Evolutionary conservation across 176 grass and related monocot genomes (phyloP), one percentile per base, ranked within the genome.

Genomic region (Hordeum vulgare): DNA sequence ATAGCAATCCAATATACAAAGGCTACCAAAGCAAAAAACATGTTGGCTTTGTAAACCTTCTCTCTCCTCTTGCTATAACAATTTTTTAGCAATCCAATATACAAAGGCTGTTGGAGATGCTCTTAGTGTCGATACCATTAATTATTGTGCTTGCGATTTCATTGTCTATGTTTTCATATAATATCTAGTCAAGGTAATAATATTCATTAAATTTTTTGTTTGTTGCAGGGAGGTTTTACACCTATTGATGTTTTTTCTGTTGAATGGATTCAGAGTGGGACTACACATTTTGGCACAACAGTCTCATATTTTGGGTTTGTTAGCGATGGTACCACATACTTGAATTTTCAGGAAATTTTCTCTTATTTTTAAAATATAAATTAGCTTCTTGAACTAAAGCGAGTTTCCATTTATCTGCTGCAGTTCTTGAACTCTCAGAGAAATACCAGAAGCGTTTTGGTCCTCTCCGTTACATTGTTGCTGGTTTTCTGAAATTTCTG

Each of bases 251-350:
- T 95, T 82, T 93, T 98, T 80, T 86, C 91, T 74, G 96, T 95
- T 58, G 86, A 95, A 84, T 98, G 96, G 96, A 93, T 98, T 82
- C 96, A 98, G 74, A 95, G 89, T 77, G 93, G 89, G 61, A 80
- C 85, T 73, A 65, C 89, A 63, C 93, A 98, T 86, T 98, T 90
- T 90, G 96, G 96, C 72, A 91, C 96, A 80, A 99, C 97, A 0
- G 93, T 99, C 27, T 92, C 97, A 25, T 99, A 99, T 81, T 99
- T 99, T 85, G 97, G 97, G 83, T 99, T 99, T 84, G 78, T 99
- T 61, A 96, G 93, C 35, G 97, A 99, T 89, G 97, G 97, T 99
- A 99, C 61, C 24, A 77, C 24, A 83, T 54, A 90, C 62, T 61
- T 61, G 72, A 21, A 20, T 62, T 54, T 61, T 76, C 61, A 80